A percentile compares a stretch with the other conserved stretches of the same genome.
Evolutionary conservation across 2,329 filamentous ascomycete genomes (phyloP).

Genomic region (Cladosporium sp.): DNA sequence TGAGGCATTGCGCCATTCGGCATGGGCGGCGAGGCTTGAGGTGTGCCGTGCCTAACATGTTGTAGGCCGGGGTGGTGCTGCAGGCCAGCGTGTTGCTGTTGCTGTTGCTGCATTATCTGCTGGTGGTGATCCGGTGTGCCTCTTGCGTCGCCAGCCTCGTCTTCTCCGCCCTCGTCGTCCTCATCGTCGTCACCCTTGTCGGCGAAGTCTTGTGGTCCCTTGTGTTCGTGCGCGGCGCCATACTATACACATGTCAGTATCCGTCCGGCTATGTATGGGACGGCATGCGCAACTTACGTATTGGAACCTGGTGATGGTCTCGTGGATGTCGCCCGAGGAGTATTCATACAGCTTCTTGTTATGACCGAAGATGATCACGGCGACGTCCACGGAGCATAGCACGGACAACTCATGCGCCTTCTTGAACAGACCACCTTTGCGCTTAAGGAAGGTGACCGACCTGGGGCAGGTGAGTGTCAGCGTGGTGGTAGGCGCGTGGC

Average conservation of each 20-base stretch:
- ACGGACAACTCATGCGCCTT: slow-evolving; percentile 98
- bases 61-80: slow-evolving; percentile 62
- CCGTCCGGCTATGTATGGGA: background rate
- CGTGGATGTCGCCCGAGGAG: slow-evolving; percentile 88
- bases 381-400: slow-evolving; percentile 95
- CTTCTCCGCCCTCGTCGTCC: slow-evolving; percentile 69
- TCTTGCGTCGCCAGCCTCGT: slow-evolving; percentile 49
- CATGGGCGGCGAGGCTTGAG: slow-evolving; percentile 85
- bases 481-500: background rate
- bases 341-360: slow-evolving; percentile 99
- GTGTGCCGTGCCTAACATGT: slow-evolving; percentile 75
- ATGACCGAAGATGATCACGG: slow-evolving; percentile 96
- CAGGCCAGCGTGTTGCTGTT: slow-evolving; percentile 26
- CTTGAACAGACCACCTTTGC: slow-evolving; percentile 98
- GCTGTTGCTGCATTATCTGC: slow-evolving; percentile 42
- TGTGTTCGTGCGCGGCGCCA: slow-evolving; percentile 90
- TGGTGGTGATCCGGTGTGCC: slow-evolving; percentile 61
- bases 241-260: slow-evolving; percentile 57
- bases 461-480: slow-evolving; percentile 14
- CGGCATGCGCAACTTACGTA: slow-evolving; percentile 61
- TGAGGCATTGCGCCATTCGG: slow-evolving; percentile 66
- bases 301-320: slow-evolving; percentile 82
- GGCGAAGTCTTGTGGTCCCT: slow-evolving; percentile 87
- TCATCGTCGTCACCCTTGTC: slow-evolving; percentile 71
- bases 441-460: slow-evolving; percentile 79